Evolutionary conservation across 2,329 filamentous ascomycete genomes (phyloP).

Genomic region (Beauveria rudraprayagi): DNA sequence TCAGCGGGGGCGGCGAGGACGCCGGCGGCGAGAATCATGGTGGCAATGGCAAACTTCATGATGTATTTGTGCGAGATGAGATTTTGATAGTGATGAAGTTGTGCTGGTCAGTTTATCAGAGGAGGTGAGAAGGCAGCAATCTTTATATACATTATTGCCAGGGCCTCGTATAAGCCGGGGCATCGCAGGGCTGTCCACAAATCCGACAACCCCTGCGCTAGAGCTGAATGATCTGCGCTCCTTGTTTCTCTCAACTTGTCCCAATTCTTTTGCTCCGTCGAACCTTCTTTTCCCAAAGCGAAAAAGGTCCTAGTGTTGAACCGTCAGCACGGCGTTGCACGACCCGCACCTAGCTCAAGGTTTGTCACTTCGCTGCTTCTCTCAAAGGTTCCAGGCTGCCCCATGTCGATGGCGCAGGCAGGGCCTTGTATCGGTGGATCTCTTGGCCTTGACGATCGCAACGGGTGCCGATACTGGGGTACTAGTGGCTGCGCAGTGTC

Average conservation of each 20-base stretch:
- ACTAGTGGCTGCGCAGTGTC: not conserved
- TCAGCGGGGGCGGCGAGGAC: slow-evolving; percentile 1
- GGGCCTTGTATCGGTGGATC: not conserved
- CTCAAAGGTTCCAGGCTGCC: not conserved
- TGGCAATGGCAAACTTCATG: slow-evolving; percentile 10
- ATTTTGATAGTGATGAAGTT: not conserved
- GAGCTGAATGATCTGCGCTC: not conserved
- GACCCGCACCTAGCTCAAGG: not conserved
- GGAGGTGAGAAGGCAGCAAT: not conserved
- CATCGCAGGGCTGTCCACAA: slow-evolving; percentile 7
- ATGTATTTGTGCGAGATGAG: not conserved
- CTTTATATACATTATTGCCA: not conserved
- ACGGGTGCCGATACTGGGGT: not conserved
- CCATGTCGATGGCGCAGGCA: not conserved
- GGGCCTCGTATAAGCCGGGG: not conserved
- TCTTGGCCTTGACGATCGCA: slow-evolving; percentile 7
- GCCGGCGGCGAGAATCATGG: slow-evolving; percentile 8
- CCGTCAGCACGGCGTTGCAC: slow-evolving; percentile 3
- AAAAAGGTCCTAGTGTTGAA: not conserved
- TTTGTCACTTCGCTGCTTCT: not conserved
- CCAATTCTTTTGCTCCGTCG: not conserved
- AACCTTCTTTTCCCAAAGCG: not conserved
- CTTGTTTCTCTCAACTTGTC: not conserved
- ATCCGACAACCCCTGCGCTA: not conserved
- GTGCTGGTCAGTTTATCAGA: not conserved